phyloP scores from a whole-genome alignment of 192 early-diverging fungal genomes.

The Gryganskiella cystojenkinii region DNA sequence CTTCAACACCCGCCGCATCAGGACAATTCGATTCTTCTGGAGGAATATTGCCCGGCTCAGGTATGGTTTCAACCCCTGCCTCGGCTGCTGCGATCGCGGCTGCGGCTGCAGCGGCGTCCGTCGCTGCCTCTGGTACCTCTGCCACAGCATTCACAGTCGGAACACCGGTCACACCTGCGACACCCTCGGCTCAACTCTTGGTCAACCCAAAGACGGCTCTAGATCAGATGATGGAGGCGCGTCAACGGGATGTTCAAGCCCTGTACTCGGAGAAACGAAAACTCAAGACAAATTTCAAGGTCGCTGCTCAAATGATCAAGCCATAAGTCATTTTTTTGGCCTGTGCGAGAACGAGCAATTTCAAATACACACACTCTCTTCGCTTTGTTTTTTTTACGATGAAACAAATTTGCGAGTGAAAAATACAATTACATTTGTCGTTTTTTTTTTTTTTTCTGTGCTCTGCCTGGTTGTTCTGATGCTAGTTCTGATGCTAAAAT shows the following conservation, averaged over 20 bases:
- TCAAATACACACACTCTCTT: background rate
- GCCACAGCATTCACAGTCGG: background rate
- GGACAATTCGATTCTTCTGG: background rate
- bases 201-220: slow-evolving; percentile 5
- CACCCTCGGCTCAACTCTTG: slow-evolving; percentile 16
- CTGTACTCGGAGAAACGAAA: slow-evolving; percentile 24
- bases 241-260: slow-evolving; percentile 28
- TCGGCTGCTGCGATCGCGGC: background rate
- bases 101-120: background rate
- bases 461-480: background rate
- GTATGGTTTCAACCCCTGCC: background rate
- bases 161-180: slow-evolving; percentile 19
- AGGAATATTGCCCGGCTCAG: no score
- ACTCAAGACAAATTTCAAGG: slow-evolving; percentile 18
- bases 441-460: slow-evolving; percentile 7
- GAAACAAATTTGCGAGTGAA: background rate
- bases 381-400: background rate
- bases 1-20: slow-evolving; percentile 14
- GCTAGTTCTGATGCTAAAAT: background rate
- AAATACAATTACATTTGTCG: background rate
- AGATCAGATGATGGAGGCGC: slow-evolving; percentile 43
- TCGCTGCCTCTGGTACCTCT: background rate
- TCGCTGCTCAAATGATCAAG: slow-evolving; percentile 36
- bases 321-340: background rate
- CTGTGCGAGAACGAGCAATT: background rate